phyloP scores from a whole-genome alignment of 2,329 filamentous ascomycete species.

The Colletotrichum melonis region DNA sequence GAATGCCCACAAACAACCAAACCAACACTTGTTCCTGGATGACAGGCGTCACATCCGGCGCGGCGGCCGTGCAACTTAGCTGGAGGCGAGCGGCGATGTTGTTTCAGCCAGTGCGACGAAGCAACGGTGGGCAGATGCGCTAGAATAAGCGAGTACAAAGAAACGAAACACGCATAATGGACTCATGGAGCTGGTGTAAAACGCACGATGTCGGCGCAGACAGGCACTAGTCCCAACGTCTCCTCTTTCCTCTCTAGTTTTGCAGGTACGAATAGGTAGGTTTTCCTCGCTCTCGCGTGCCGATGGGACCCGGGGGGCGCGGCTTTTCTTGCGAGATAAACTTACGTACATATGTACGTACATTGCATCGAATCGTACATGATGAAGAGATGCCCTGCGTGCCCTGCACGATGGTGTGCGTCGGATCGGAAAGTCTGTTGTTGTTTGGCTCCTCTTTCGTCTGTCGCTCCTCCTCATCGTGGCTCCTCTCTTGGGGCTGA shows the following conservation, averaged over 20 bases:
- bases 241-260: neutral
- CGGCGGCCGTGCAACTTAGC: slow-evolving; percentile 18
- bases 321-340: slow-evolving; percentile 10
- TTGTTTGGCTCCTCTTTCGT: slow-evolving; percentile 13
- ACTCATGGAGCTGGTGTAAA: neutral
- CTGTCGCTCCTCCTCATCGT: neutral
- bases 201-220: neutral
- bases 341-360: slow-evolving; percentile 26
- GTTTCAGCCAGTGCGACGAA: slow-evolving; percentile 27
- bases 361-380: neutral
- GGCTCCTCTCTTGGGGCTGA: slow-evolving; percentile 19
- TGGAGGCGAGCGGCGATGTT: neutral
- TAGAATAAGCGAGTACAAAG: slow-evolving; percentile 16
- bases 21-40: slow-evolving; percentile 15
- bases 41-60: slow-evolving; percentile 28
- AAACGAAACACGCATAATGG: neutral
- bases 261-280: too few species aligned
- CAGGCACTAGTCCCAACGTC: neutral
- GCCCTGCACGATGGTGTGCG: slow-evolving; percentile 25
- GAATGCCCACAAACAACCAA: neutral
- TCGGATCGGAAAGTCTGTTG: slow-evolving; percentile 9
- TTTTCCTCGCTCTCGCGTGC: neutral
- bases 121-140: slow-evolving; percentile 14
- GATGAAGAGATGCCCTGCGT: slow-evolving; percentile 17
- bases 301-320: slow-evolving; percentile 7